Conservation (phyloP, 305 asterid genomes). For the Fraxinus baroniana region DNA sequence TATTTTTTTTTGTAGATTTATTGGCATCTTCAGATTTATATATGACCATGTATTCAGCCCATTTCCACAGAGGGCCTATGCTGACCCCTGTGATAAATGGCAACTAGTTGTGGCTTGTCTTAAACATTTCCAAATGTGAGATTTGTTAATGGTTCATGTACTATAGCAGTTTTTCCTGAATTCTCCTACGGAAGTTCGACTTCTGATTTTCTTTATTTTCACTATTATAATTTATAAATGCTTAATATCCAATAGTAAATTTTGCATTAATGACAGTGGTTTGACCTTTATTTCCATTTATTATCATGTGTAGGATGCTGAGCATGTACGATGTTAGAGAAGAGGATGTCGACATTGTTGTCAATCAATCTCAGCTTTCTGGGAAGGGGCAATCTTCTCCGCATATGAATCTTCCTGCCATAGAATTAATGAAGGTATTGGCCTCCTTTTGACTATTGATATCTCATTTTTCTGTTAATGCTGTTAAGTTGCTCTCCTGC, state of each 20-base stretch:
- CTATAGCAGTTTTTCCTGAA: slow-evolving; percentile 9
- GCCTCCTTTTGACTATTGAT: slow-evolving; percentile 12
- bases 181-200: slow-evolving; percentile 5
- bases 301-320: slow-evolving; percentile 68
- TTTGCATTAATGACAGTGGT: slow-evolving; percentile 5
- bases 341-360: slow-evolving; percentile 64
- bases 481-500: slow-evolving; percentile 15
- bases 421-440: slow-evolving; percentile 82
- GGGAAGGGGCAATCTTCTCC: slow-evolving; percentile 55
- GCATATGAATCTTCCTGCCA: slow-evolving; percentile 74
- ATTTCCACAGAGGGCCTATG: slow-evolving; percentile 92
- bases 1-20: slow-evolving; percentile 50
- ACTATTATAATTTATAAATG: not conserved
- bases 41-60: slow-evolving; percentile 95
- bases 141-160: slow-evolving; percentile 23
- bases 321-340: slow-evolving; percentile 79
- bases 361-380: slow-evolving; percentile 61
- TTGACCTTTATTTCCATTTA: slow-evolving; percentile 23
- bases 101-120: slow-evolving; percentile 85
- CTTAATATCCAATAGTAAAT: slow-evolving; percentile 9
- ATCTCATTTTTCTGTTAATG: slow-evolving; percentile 19
- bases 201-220: not conserved
- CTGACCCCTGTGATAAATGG: slow-evolving; percentile 95
- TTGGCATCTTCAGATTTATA: slow-evolving; percentile 91
- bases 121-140: slow-evolving; percentile 84